Conservation (phyloP, 1,284 basidiomycete species). For the Ustilago esculenta region DNA sequence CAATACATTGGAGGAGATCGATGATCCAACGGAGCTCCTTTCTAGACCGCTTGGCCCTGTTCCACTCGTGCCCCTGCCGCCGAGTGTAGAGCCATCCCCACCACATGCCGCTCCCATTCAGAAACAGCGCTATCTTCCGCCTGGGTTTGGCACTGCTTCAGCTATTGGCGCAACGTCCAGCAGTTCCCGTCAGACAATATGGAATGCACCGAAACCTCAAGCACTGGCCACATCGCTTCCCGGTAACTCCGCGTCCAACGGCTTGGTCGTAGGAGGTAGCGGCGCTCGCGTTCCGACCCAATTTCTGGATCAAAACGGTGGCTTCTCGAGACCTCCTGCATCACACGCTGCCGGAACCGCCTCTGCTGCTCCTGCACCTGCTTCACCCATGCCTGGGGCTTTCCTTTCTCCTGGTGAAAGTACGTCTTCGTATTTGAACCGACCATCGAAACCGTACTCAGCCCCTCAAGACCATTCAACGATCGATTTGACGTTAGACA, state of each 20-base stretch:
- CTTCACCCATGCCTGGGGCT: conserved; percentile 10
- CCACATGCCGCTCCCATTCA: not conserved
- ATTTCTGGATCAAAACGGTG: conserved; percentile 45
- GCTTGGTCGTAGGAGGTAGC: conserved; percentile 50
- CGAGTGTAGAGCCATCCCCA: not conserved
- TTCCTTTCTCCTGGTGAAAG: not conserved
- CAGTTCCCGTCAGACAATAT: conserved; percentile 11
- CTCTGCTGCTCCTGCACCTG: not conserved
- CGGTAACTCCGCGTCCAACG: not conserved
- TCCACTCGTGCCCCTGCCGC: conserved; percentile 22
- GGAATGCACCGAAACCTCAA: conserved; percentile 2
- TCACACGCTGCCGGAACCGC: not conserved
- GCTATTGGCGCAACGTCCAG: not conserved
- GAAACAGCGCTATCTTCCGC: conserved; percentile 23
- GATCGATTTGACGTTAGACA: conserved; percentile 43
- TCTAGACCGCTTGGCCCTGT: conserved; percentile 35
- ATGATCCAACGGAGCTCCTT: conserved; percentile 43
- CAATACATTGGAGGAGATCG: conserved; percentile 46
- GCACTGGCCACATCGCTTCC: conserved; percentile 1
- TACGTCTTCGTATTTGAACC: not conserved
- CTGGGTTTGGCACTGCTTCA: conserved; percentile 9
- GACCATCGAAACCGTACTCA: not conserved
- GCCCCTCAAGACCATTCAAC: not conserved
- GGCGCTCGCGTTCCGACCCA: conserved; percentile 57
- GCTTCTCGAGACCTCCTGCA: conserved; percentile 20